Conservation (phyloP, 2,329 filamentous ascomycete species). For the Ophiocordyceps camponoti-saundersi region DNA sequence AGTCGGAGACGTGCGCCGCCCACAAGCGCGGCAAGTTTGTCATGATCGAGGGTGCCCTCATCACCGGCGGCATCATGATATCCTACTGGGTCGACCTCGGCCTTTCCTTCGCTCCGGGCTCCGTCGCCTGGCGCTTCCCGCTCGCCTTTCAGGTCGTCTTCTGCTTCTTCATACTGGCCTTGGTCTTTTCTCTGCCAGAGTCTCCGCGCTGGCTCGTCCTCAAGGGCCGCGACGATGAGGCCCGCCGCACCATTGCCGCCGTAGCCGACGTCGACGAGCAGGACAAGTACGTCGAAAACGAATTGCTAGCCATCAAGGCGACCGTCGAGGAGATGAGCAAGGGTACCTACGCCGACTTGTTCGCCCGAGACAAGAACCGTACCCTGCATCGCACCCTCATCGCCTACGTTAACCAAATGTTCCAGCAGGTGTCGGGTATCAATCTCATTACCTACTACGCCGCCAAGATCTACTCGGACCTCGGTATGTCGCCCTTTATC, state of each 20-base stretch:
- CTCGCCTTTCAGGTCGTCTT: slow-evolving; percentile 38
- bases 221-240: slow-evolving; percentile 29
- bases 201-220: slow-evolving; percentile 31
- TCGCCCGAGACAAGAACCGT: slow-evolving; percentile 39
- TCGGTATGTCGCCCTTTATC: slow-evolving; percentile 34
- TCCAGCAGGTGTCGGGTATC: slow-evolving; percentile 47
- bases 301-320: slow-evolving; percentile 44
- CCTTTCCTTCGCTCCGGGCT: slow-evolving; percentile 28
- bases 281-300: slow-evolving; percentile 38
- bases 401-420: slow-evolving; percentile 44
- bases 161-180: slow-evolving; percentile 36
- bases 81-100: slow-evolving; percentile 46
- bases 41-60: slow-evolving; percentile 42
- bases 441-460: slow-evolving; percentile 49
- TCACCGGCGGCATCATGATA: slow-evolving; percentile 38
- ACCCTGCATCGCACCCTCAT: slow-evolving; percentile 40
- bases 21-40: slow-evolving; percentile 43
- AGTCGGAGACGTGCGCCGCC: slow-evolving; percentile 38
- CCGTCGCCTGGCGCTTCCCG: slow-evolving; percentile 38
- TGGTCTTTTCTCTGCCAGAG: slow-evolving; percentile 36
- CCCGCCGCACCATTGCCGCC: slow-evolving; percentile 27
- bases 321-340: slow-evolving; percentile 54
- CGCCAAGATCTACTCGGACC: slow-evolving; percentile 37
- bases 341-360: slow-evolving; percentile 39
- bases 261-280: slow-evolving; percentile 36